Base-by-base conservation (phyloP, 1,284 basidiomycete genomes). In the Rhodotorula sp. region DNA sequence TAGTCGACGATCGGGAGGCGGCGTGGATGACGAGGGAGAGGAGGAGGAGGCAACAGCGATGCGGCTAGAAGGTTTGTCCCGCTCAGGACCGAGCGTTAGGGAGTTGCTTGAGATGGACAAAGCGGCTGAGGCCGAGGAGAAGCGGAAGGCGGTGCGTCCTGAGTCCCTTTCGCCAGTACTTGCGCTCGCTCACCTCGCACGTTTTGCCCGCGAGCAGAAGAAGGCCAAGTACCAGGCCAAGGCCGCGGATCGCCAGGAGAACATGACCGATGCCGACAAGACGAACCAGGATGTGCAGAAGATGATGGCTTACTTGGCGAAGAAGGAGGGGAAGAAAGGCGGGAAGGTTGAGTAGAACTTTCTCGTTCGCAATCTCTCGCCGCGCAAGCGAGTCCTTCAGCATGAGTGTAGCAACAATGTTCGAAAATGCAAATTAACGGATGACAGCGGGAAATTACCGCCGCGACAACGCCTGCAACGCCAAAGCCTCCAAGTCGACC, bases 401-500 rank as follows among this genome's bases (percentile, higher is more conserved):
- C 34, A 34, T 34, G 34, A 34, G 6, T 44, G 40, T 44, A 13
- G 40, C 40, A 44, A 44, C 40, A 44, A 15, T 8, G 40, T 13
- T 44, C 34, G 40, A 18, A 13, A 18, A 44, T 44, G 40, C 40
- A 44, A 8, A 13, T 10, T 7, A 44, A 44, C 40, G 40, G 16
- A 15, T 8, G 40, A 40, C 11, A 44, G 7, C 11, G 40, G 40
- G 40, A n/a, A n/a, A 40, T 44, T 13, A 67, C 52, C 65, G 59
- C 62, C 67, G 59, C 26, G 52, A 63, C 4, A 78, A 63, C 9
- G 76, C 73, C 57, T 70, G 68, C 52, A 78, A 53, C 31, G 77
- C 77, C 40, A 76, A 53, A 40, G 69, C 73, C 65, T 78, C 77
- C 13, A 77, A 59, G 57, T 78, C 77, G 18, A 75, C 68, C 67